Evolutionary conservation across 192 early-diverging fungal genomes (phyloP), one percentile per base, ranked within the genome.

Genomic region (Gaertneriomyces sp.): DNA sequence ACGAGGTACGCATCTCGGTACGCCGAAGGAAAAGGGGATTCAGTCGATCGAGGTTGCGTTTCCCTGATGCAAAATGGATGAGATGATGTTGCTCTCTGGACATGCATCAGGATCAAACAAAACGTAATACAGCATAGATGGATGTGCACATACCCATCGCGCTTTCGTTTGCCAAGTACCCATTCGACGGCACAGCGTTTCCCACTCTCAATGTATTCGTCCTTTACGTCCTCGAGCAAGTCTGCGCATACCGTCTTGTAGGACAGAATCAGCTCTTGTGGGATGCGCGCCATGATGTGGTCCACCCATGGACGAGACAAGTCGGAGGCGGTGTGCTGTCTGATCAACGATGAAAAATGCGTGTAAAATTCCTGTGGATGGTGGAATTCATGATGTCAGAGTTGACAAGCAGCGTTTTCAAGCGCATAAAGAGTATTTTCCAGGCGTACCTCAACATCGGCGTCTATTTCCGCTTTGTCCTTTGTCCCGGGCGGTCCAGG

Each of bases 331-430:
- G 68, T 57, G 39, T 78, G 73, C 12, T 77, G 60, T 55, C 77
- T 61, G 43, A 85, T 85, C 43, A 61, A 79, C 45, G 44, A 45
- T 42, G 76, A 72, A 68, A 81, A 85, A 63, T 83, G 84, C 16
- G 71, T 67, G 76, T 81, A 85, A 54, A 85, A 84, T 6, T 78
- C 74, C 77, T 82, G 46, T 55, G 25, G 25, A 33, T 33, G 25
- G 2, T 33, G 25, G 25, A 33, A 33, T 33, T 33, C 25, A 2
- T 33, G 25, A 33, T 33, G 25, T 33, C 25, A 33, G 25, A 33
- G 25, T 33, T 2, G 25, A 33, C 0, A 33, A 33, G 25, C 25
- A 33, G 25, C 25, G 25, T 1, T 33, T 33, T 33, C 25, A 33
- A 33, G 25, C 25, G 25, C 2, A 33, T 2, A 33, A 0, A 33